Evolutionary conservation across 805 yeast genomes (phyloP).

Genomic region (Candida peoriensis): DNA sequence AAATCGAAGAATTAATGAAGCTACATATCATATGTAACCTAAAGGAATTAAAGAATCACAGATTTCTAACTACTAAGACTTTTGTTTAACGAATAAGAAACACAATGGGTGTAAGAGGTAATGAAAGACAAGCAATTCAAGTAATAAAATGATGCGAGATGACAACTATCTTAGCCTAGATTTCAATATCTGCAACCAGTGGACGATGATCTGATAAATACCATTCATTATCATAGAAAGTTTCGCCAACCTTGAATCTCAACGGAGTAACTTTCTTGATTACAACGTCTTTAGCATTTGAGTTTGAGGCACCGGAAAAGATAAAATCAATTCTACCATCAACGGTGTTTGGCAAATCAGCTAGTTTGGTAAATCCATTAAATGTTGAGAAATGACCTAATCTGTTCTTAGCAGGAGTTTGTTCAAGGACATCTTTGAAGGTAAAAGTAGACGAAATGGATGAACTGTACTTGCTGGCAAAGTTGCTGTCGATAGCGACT

Average conservation of each 20-base stretch:
- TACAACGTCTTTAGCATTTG: conserved; percentile 7
- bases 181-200: conserved; percentile 25
- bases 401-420: conserved; percentile 24
- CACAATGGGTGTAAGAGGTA: no score
- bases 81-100: no score
- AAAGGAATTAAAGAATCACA: no score
- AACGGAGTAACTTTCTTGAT: conserved; percentile 19
- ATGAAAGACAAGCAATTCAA: no score
- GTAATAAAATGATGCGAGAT: no score
- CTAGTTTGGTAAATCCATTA: conserved; percentile 32
- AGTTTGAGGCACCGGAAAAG: conserved; percentile 23
- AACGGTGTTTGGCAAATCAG: conserved; percentile 12
- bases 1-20: no score
- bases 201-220: conserved; percentile 42
- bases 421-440: conserved; percentile 25
- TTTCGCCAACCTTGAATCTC: conserved; percentile 31
- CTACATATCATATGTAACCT: no score
- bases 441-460: conserved; percentile 16
- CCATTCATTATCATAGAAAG: conserved; percentile 29
- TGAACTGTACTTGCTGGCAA: conserved; percentile 15
- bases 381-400: conserved; percentile 33
- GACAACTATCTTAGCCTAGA: no score
- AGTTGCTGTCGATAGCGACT: conserved; percentile 18
- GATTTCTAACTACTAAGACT: no score
- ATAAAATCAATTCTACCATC: conserved; percentile 38